phyloP scores from a whole-genome alignment of 2,329 filamentous ascomycete genomes.

The Phialophora chinensis region DNA sequence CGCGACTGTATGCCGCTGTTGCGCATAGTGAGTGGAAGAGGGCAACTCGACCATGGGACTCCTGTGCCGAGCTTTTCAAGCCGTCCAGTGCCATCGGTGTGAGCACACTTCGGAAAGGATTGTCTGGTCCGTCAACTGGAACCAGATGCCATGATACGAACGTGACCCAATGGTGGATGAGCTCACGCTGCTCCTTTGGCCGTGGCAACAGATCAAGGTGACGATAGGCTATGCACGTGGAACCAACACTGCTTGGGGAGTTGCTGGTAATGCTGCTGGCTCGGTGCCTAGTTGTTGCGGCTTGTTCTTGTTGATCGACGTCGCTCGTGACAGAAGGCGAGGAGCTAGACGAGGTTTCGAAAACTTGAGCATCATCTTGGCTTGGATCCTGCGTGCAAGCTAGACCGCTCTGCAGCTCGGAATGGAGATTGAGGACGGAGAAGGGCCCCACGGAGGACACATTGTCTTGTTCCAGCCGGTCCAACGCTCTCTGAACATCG shows the following conservation, averaged over 20 bases:
- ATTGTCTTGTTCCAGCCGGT: slow-evolving; percentile 21
- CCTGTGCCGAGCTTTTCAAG: slow-evolving; percentile 22
- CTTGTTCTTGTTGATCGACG: too few relatives aligned
- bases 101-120: slow-evolving; percentile 43
- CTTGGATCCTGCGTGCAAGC: not conserved
- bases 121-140: slow-evolving; percentile 42
- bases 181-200: slow-evolving; percentile 33
- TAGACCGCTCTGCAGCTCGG: too few relatives aligned
- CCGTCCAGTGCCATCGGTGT: slow-evolving; percentile 35
- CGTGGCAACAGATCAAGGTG: slow-evolving; percentile 33
- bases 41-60: slow-evolving; percentile 41
- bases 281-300: not conserved
- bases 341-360: too few relatives aligned
- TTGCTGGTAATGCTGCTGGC: not conserved
- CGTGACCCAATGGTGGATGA: slow-evolving; percentile 43
- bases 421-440: slow-evolving; percentile 23
- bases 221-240: slow-evolving; percentile 1
- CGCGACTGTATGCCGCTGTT: slow-evolving; percentile 43
- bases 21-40: slow-evolving; percentile 44
- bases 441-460: slow-evolving; percentile 27
- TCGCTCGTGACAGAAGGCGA: too few relatives aligned
- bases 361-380: too few relatives aligned
- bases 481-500: slow-evolving; percentile 31
- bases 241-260: not conserved
- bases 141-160: slow-evolving; percentile 43